Base-by-base conservation (phyloP, 2,329 filamentous ascomycete species). In the Ilyonectria destructans region DNA sequence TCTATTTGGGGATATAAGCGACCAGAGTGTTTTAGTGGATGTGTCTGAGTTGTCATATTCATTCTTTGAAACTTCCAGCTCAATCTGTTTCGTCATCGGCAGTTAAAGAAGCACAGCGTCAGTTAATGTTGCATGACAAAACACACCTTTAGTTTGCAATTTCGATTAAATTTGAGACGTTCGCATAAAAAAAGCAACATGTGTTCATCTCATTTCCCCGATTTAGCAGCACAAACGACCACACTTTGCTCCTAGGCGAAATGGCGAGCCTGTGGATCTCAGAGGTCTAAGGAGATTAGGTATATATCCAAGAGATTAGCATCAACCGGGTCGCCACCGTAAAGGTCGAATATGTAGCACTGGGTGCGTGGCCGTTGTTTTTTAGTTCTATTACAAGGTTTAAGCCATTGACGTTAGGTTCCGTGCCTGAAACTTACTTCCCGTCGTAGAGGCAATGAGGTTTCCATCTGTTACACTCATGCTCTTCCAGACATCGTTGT, bases 321-420 rank as follows among this genome's bases (percentile, higher is more conserved):
- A 13, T 40, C 35, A 6, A 15, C 12, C 13, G 13, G 35, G 35
- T 60, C n/a, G 46, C 33, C 33, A 13, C 33, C 33, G 2, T 35
- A 2, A 8, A 40, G 35, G 35, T 60, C n/a, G 46, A 60, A 60
- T 29, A 52, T 43, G 19, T 52, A 48, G 19, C 58, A 52, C 58
- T 52, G 26, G 23, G 3, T 4, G 10, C 8, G 19, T 60, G 35
- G 8, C 2, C 17, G 3, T 40, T 37, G 35, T 46, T 29, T 33
- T 2, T 7, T 15, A 8, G 31, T 12, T 40, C 35, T 40, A 12
- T 17, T 2, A 5, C 31, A 5, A 40, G 10, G 35, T 5, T 40
- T 40, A 13, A 12, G 4, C 4, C 35, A 40, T 40, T 13, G 35
- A 40, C 13, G 35, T 26, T 6, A 12, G 46, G 21, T n/a, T 49